Evolutionary conservation across 2,329 filamentous ascomycete genomes (phyloP).

Genomic region (Ilyonectria destructans): DNA sequence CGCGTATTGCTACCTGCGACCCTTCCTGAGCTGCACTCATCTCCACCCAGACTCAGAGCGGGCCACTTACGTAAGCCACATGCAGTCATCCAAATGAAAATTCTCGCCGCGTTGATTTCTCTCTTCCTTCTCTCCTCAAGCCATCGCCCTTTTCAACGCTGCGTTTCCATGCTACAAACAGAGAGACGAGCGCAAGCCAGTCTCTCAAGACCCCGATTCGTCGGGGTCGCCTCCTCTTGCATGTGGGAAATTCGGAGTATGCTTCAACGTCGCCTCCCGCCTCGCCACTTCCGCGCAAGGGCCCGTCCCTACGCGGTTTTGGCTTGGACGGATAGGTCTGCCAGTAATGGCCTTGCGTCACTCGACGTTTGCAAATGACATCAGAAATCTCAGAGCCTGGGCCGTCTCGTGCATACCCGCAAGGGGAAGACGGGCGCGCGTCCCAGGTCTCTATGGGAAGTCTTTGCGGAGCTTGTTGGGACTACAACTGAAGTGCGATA

Average conservation of each 20-base stretch:
- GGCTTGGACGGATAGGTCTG: conserved; percentile 68
- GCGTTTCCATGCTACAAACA: conserved; percentile 95
- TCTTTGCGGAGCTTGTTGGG: conserved; percentile 91
- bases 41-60: conserved; percentile 40
- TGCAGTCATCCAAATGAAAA: conserved; percentile 35
- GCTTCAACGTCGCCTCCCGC: conserved; percentile 73
- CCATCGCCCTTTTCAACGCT: conserved; percentile 90
- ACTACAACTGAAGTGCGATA: conserved; percentile 90
- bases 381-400: conserved; percentile 86
- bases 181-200: conserved; percentile 59
- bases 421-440: conserved; percentile 34
- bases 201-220: conserved; percentile 46
- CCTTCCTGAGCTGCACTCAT: background rate
- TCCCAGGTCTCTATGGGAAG: conserved; percentile 83
- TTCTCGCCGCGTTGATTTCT: conserved; percentile 30
- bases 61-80: conserved; percentile 26
- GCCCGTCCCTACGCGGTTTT: background rate
- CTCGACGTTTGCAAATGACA: conserved; percentile 87
- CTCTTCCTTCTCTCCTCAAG: conserved; percentile 63
- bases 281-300: background rate
- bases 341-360: conserved; percentile 92
- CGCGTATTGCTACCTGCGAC: background rate
- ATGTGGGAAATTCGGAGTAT: conserved; percentile 99
- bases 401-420: conserved; percentile 35
- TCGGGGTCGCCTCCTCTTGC: conserved; percentile 59